Percentiles rank a stretch among this genome's conserved stretches.
These are phyloP conservation scores for Cucurbitaria berberidis DNA, from an alignment of 2,329 filamentous ascomycete species.

Conservation along the genomic window DNA sequence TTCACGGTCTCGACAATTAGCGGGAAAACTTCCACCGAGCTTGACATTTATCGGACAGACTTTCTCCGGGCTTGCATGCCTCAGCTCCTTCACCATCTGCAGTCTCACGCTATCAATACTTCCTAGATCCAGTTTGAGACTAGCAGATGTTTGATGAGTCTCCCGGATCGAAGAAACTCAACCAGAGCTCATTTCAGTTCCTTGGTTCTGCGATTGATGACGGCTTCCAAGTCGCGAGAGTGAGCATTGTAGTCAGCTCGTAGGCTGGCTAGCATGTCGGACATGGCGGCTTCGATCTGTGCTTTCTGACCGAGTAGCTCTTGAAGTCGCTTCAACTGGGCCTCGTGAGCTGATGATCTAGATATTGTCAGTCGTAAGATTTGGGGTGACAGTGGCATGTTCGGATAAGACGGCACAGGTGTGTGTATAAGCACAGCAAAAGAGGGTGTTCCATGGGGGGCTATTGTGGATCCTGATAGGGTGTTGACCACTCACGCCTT, in stretches of 20 bases:
- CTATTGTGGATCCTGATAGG: neutral
- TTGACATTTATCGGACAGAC: no score
- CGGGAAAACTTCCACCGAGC: no score
- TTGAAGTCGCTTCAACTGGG: conserved; percentile 31
- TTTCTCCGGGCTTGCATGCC: no score
- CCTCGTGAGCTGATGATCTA: conserved; percentile 29
- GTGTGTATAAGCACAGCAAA: neutral
- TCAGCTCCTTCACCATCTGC: neutral
- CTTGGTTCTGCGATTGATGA: conserved; percentile 26
- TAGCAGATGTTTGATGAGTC: no score
- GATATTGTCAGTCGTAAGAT: conserved; percentile 2
- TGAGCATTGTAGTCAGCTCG: conserved; percentile 26
- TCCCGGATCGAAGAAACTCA: neutral
- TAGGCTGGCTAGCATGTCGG: conserved; percentile 20
- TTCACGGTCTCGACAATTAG: neutral
- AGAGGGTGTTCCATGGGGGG: neutral
- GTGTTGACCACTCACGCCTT: conserved; percentile 33
- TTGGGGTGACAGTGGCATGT: neutral
- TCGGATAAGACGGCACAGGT: neutral
- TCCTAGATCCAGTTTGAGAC: no score
- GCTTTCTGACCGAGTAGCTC: conserved; percentile 31
- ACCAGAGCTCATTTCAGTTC: conserved; percentile 22
- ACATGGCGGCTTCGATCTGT: conserved; percentile 35
- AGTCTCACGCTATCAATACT: neutral
- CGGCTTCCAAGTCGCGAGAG: conserved; percentile 29